Evolutionary conservation across 2,329 filamentous ascomycete species (phyloP), one percentile per base, ranked within the genome.

Genomic region (Claviceps cyperi): DNA sequence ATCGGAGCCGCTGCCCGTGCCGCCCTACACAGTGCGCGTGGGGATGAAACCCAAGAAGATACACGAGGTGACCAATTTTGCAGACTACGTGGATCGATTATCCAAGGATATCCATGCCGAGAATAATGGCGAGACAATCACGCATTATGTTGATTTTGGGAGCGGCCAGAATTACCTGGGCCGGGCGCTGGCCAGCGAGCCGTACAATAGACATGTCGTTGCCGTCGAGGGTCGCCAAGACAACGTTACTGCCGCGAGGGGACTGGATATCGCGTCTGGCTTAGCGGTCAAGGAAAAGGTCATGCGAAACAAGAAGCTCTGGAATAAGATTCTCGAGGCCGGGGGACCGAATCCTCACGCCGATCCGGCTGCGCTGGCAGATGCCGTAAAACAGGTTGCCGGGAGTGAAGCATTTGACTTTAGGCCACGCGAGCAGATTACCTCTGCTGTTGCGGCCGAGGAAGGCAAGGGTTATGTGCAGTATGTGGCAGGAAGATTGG

Each of bases 21-120:
- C 94, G 21, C 80, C 87, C 2, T 76, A 80, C 46, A 77, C 83
- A 57, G 78, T 95, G 15, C 78, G 86, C 0, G 77, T 94, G 14
- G 92, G 92, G 4, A 98, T 98, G 92, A 94, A 88, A 54, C 79
- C 84, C 17, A 98, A 98, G 65, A 98, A 98, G 67, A 76, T 87
- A 1, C 92, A 98, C 61, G 92, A 98, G 69, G 92, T 97, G 35
- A 78, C 81, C 52, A 81, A 92, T 61, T 96, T 97, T 61, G 85
- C 91, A n/a, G 77, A 78, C 54, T 97, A 91, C 59, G 78, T 97
- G 48, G 77, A 87, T 47, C 60, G 68, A 3, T 68, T 83, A 9
- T 73, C 77, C 0, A 66, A 68, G 49, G 74, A 77, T 28, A 75
- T 95, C 3, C 6, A 7, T 5, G 37, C 46, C 14, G 62, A 70